phyloP scores from a whole-genome alignment of 768 basidiomycete species.

The Tubosaeta brunneosetosa region DNA sequence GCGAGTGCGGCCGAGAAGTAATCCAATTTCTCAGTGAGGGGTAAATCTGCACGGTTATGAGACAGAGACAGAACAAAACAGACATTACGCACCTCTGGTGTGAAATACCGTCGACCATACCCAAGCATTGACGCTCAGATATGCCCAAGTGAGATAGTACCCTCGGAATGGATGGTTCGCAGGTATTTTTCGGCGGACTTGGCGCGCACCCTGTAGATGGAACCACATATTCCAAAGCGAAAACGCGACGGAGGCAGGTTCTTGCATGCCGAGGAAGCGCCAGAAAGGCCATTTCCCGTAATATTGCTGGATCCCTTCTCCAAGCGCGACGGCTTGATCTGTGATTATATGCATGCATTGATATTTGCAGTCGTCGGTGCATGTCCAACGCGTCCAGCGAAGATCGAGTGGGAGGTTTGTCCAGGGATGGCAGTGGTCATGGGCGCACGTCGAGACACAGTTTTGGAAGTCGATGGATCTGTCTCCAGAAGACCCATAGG shows the following conservation, averaged over 20 bases:
- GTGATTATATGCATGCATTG: conserved; percentile 81
- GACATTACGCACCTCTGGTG: conserved; percentile 65
- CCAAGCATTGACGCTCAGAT: conserved; percentile 85
- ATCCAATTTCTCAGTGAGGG: conserved; percentile 83
- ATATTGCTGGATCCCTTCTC: conserved; percentile 63
- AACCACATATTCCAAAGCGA: conserved; percentile 80
- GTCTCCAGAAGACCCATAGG: conserved; percentile 30
- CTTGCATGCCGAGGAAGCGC: conserved; percentile 84
- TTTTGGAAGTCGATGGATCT: conserved; percentile 32
- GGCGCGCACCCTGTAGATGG: conserved; percentile 58
- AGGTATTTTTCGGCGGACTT: conserved; percentile 46
- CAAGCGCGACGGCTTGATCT: conserved; percentile 42
- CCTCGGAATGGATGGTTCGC: conserved; percentile 60
- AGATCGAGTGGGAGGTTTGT: conserved; percentile 50
- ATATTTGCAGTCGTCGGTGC: conserved; percentile 85
- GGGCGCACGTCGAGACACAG: conserved; percentile 35
- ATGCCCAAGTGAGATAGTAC: conserved; percentile 64
- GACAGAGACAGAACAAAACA: not conserved
- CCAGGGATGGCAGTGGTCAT: conserved; percentile 28
- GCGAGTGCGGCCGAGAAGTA: conserved; percentile 91
- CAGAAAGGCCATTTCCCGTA: conserved; percentile 98
- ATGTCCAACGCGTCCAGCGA: conserved; percentile 79
- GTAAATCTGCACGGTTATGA: conserved; percentile 52
- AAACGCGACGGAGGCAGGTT: conserved; percentile 89
- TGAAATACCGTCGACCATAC: conserved; percentile 90